Conservation (phyloP, 768 basidiomycete species). For the Kwoniella shandongensis region DNA sequence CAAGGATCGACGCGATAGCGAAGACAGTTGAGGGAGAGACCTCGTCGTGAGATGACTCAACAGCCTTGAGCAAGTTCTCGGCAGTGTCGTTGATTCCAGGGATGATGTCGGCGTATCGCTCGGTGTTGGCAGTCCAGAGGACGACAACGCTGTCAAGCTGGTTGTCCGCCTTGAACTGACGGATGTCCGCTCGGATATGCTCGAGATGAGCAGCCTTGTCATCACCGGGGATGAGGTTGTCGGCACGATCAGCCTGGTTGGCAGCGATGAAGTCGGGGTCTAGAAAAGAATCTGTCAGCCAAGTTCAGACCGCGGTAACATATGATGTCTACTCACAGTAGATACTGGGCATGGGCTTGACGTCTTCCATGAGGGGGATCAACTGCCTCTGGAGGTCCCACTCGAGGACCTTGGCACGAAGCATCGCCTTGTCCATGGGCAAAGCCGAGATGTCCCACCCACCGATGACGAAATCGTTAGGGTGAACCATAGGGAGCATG, state of each 20-base stretch:
- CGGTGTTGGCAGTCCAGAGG: slow-evolving; percentile 98
- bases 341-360: slow-evolving; percentile 86
- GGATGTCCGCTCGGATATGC: slow-evolving; percentile 87
- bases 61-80: slow-evolving; percentile 75
- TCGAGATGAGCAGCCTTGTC: slow-evolving; percentile 92
- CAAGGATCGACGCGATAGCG: slow-evolving; percentile 91
- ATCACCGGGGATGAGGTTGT: slow-evolving; percentile 80
- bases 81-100: slow-evolving; percentile 94
- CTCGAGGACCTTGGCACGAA: slow-evolving; percentile 86
- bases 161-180: slow-evolving; percentile 81
- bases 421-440: slow-evolving; percentile 87
- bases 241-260: slow-evolving; percentile 93
- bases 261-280: slow-evolving; percentile 97
- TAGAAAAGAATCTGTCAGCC: slow-evolving; percentile 13
- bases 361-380: slow-evolving; percentile 73
- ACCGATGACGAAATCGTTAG: slow-evolving; percentile 93
- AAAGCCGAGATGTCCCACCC: slow-evolving; percentile 96
- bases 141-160: slow-evolving; percentile 83
- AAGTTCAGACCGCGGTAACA: no score
- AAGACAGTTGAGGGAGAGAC: slow-evolving; percentile 96
- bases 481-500: slow-evolving; percentile 95
- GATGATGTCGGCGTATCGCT: slow-evolving; percentile 93
- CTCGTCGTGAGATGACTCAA: slow-evolving; percentile 82
- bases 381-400: slow-evolving; percentile 97
- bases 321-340: slow-evolving; percentile 58